phyloP scores from a whole-genome alignment of 2,329 filamentous ascomycete genomes.

The Helicocarpus griseus region DNA sequence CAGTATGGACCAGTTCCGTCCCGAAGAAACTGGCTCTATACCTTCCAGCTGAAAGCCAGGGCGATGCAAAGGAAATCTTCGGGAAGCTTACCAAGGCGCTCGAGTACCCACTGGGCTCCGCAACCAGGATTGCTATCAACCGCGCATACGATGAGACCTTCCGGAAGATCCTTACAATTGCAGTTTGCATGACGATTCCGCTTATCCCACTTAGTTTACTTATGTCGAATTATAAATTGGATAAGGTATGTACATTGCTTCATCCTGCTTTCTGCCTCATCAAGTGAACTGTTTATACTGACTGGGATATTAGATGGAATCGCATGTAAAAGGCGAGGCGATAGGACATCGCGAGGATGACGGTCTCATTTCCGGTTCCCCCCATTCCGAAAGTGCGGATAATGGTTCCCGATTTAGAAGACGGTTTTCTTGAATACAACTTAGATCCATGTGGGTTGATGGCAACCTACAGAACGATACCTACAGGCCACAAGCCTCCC shows the following conservation, averaged over 20 bases:
- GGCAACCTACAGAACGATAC: background rate
- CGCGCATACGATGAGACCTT: slow-evolving; percentile 57
- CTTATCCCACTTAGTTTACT: slow-evolving; percentile 46
- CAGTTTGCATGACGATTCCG: slow-evolving; percentile 45
- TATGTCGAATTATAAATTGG: slow-evolving; percentile 51
- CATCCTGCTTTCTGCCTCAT: no score
- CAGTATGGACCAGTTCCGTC: slow-evolving; percentile 56
- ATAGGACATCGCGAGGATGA: background rate
- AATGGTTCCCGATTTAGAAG: background rate
- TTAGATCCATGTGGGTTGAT: background rate
- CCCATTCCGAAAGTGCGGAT: background rate
- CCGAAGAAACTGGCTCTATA: slow-evolving; percentile 40
- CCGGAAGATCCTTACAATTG: slow-evolving; percentile 47
- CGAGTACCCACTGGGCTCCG: slow-evolving; percentile 48
- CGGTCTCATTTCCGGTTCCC: background rate
- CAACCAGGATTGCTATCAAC: slow-evolving; percentile 51
- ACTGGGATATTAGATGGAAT: slow-evolving; percentile 7
- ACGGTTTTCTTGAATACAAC: background rate
- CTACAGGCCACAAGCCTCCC: no score
- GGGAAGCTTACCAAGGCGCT: slow-evolving; percentile 45
- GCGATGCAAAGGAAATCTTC: slow-evolving; percentile 41
- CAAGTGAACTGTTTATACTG: background rate
- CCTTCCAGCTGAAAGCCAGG: slow-evolving; percentile 38
- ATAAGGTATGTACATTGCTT: slow-evolving; percentile 30
- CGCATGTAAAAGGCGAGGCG: slow-evolving; percentile 1